Conservation (phyloP, 2,329 filamentous ascomycete species). For the Venturia effusa region DNA sequence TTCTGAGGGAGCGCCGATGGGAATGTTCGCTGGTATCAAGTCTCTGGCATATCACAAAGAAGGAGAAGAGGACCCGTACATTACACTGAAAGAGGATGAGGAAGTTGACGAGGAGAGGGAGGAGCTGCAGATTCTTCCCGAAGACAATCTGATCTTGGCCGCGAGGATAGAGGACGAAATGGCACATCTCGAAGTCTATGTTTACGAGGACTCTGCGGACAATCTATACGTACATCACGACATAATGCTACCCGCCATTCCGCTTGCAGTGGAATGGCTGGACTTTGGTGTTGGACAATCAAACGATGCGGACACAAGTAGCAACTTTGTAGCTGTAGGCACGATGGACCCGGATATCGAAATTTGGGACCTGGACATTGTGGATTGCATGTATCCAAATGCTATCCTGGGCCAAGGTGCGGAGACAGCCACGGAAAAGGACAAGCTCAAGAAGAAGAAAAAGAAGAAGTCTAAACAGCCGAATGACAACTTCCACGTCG, state of each 20-base stretch:
- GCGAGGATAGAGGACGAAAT: conserved; percentile 96
- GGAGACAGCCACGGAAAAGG: conserved; percentile 39
- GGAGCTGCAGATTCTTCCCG: conserved; percentile 84
- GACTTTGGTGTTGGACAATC: conserved; percentile 74
- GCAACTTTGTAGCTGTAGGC: conserved; percentile 89
- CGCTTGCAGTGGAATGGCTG: conserved; percentile 90
- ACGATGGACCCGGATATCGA: conserved; percentile 99
- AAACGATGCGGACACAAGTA: conserved; percentile 42
- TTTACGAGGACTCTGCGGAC: conserved; percentile 90
- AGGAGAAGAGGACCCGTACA: conserved; percentile 92
- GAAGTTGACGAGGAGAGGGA: conserved; percentile 78
- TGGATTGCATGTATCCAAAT: conserved; percentile 97
- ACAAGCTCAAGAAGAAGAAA: conserved; percentile 69
- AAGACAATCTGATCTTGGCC: conserved; percentile 84
- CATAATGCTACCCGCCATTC: conserved; percentile 96
- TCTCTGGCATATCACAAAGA: conserved; percentile 88
- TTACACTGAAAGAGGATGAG: conserved; percentile 64
- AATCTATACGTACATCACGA: conserved; percentile 99
- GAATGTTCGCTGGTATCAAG: conserved; percentile 93
- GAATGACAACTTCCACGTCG: conserved; percentile 88
- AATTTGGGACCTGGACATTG: conserved; percentile 91
- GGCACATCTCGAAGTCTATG: conserved; percentile 90
- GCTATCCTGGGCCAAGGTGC: conserved; percentile 75
- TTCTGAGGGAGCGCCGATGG: conserved; percentile 57
- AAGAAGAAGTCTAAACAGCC: conserved; percentile 83